These are phyloP conservation scores for Parathielavia hyrcaniae DNA, from an alignment of 495 filamentous ascomycete species.

Conservation along the genomic window DNA sequence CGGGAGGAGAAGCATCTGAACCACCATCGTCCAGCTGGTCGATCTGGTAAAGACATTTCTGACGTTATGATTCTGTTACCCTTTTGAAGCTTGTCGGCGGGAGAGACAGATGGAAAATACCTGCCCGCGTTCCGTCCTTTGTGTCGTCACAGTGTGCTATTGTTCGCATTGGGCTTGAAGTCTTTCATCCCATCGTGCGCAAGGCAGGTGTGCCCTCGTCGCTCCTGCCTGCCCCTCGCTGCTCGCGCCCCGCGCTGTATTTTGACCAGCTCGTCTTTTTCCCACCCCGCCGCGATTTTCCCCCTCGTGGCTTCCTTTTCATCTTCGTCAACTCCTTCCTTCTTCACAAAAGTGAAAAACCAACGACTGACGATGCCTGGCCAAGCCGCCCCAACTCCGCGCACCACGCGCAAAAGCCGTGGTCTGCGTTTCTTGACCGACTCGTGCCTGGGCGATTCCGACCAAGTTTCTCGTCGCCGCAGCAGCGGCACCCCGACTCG, in stretches of 20 bases:
- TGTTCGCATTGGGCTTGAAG: conserved; percentile 1
- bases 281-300: not conserved
- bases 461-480: not conserved
- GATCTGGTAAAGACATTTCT: conserved; percentile 8
- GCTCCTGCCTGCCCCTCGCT: not conserved
- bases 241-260: too few relatives aligned
- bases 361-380: conserved; percentile 19
- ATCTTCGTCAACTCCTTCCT: too few relatives aligned
- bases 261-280: not conserved
- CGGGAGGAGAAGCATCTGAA: not conserved
- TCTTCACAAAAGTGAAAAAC: conserved; percentile 2
- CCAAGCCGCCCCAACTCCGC: conserved; percentile 21
- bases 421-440: conserved; percentile 13
- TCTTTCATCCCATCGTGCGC: not conserved
- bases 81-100: not conserved
- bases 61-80: not conserved
- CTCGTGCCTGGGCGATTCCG: conserved; percentile 6
- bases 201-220: not conserved
- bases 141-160: not conserved
- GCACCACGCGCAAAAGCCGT: conserved; percentile 28
- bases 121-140: not conserved
- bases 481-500: not conserved
- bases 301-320: not conserved
- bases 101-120: not conserved
- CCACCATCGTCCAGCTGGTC: conserved; percentile 5